A percentile compares a stretch with the other conserved stretches of the same genome.
These are phyloP conservation scores for Neurospora sublineolata DNA, from an alignment of 495 filamentous ascomycete species.

Conservation along the genomic window DNA sequence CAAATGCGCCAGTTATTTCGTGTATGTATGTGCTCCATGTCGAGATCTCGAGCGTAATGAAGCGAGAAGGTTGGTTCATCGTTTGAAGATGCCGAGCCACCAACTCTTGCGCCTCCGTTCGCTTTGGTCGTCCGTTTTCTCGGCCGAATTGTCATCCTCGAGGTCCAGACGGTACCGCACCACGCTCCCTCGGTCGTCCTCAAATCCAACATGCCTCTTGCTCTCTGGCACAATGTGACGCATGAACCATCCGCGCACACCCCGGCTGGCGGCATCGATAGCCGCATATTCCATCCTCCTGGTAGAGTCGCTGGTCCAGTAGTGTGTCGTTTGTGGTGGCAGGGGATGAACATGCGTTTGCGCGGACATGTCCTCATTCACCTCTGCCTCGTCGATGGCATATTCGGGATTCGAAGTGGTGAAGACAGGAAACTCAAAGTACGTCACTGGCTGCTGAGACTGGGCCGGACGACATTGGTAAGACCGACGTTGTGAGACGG, in stretches of 20 bases:
- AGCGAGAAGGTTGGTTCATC: not conserved
- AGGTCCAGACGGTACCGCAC: slow-evolving; percentile 41
- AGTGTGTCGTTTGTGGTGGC: slow-evolving; percentile 44
- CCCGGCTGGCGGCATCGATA: slow-evolving; percentile 42
- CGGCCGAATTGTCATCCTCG: slow-evolving; percentile 17
- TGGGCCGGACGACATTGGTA: slow-evolving; percentile 7
- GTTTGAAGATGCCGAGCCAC: slow-evolving; percentile 13
- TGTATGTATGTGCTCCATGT: not conserved
- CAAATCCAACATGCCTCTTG: slow-evolving; percentile 34
- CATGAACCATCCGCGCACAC: slow-evolving; percentile 42
- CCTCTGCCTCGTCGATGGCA: slow-evolving; percentile 8
- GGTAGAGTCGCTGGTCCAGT: slow-evolving; percentile 45
- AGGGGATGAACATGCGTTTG: slow-evolving; percentile 18
- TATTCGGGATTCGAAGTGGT: slow-evolving; percentile 26
- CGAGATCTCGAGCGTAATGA: not conserved
- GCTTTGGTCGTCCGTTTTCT: slow-evolving; percentile 4
- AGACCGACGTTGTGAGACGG: slow-evolving; percentile 14
- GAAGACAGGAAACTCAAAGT: slow-evolving; percentile 39
- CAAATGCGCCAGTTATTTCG: not conserved
- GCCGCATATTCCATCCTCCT: slow-evolving; percentile 45
- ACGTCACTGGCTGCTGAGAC: slow-evolving; percentile 24
- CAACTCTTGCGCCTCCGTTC: slow-evolving; percentile 15
- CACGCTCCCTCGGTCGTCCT: slow-evolving; percentile 43
- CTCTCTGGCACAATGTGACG: slow-evolving; percentile 40
- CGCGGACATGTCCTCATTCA: not conserved